Evolutionary conservation across 2,329 filamentous ascomycete species (phyloP), one percentile per base, ranked within the genome.

Genomic region (Purpureocillium takamizusanense): DNA sequence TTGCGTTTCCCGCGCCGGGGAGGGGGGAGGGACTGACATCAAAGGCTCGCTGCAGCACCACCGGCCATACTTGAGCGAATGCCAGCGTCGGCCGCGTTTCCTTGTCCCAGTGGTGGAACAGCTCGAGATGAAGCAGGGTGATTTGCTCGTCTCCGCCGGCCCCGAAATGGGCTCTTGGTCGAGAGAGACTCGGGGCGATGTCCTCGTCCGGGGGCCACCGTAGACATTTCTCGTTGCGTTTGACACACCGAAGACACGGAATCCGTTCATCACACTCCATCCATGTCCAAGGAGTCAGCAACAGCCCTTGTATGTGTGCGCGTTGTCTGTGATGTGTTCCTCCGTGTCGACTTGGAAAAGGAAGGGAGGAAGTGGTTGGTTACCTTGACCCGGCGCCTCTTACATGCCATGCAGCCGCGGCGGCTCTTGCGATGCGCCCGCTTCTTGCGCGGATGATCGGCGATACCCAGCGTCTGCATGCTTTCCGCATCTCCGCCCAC

Each of bases 371-470:
- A n/a, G n/a, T n/a, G n/a, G n/a, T n/a, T n/a, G 37, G 42, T 23
- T 35, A 55, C 54, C 46, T 56, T 57, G n/a, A 57, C 53, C 36
- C 51, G 55, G 18, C 53, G 41, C 25, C 43, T 40, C 40, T 56
- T 57, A 32, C 54, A 57, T 11, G 45, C 41, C 9, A 44, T 32
- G 32, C 53, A 57, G 1, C 53, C 53, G 10, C 43, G 38, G 23
- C 51, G 44, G 23, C 53, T 56, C 44, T 57, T 57, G 45, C 47
- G 41, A 18, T 57, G 53, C 15, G 50, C 44, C 31, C 44, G 40
- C 39, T 50, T 49, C 40, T 44, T 46, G 14, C 51, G 47, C 13
- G 35, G 35, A 13, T 30, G 23, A 16, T 37, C 25, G 13, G 17
- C 14, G 3, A 11, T 14, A 5, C 35, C 35, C 3, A 30, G 11